phyloP scores from a whole-genome alignment of 805 yeast species.

The Wickerhamiella azyma region DNA sequence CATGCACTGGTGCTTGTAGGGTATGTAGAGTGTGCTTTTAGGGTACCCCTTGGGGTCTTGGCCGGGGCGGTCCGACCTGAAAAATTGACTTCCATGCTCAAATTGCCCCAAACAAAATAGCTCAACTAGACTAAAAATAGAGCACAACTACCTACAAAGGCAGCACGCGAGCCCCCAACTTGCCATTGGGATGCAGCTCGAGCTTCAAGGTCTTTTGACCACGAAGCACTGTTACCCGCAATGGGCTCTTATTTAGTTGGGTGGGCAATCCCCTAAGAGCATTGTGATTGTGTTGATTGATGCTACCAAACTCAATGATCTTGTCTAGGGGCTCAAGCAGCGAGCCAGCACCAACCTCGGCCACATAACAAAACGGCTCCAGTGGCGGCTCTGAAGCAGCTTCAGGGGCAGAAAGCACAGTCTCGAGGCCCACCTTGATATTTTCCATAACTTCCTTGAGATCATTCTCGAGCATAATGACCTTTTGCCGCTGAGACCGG shows the following conservation, averaged over 20 bases:
- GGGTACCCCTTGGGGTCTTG: too few relatives aligned
- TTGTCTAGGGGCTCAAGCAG: constrained; percentile 46
- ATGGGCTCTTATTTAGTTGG: neutral
- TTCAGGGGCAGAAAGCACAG: constrained; percentile 24
- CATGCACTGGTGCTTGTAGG: too few relatives aligned
- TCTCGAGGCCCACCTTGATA: constrained; percentile 35
- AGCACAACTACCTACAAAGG: constrained; percentile 1
- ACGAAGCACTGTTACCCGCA: neutral
- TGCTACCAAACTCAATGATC: constrained; percentile 39
- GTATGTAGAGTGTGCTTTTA: neutral
- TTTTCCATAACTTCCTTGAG: constrained; percentile 34
- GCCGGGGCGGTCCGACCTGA: too few relatives aligned
- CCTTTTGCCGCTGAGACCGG: constrained; percentile 45
- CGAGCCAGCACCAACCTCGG: constrained; percentile 48
- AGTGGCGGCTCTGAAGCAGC: neutral
- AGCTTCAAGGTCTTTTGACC: neutral
- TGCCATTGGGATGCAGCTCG: neutral
- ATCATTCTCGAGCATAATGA: constrained; percentile 62
- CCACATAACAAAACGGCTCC: constrained; percentile 23
- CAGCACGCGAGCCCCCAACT: constrained; percentile 5
- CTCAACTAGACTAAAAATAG: too few relatives aligned
- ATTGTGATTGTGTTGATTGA: constrained; percentile 44
- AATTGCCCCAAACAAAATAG: too few relatives aligned
- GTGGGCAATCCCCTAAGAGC: constrained; percentile 25
- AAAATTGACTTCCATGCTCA: too few relatives aligned